These are phyloP conservation scores for Periglandula ipomoeae DNA, from an alignment of 2,329 filamentous ascomycete species.

Conservation along the genomic window DNA sequence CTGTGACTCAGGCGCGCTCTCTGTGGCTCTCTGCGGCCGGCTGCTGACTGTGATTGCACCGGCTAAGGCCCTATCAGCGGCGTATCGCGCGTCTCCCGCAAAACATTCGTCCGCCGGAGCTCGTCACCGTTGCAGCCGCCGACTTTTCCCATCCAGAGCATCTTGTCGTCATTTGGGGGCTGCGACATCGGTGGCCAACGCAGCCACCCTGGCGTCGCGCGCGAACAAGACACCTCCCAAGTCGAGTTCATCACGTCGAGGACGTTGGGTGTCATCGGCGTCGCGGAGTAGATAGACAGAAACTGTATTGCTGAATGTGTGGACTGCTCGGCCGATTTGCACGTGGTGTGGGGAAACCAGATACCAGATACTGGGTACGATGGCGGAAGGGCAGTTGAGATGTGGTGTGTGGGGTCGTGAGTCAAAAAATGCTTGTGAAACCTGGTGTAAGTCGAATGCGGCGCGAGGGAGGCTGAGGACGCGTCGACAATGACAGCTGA, in stretches of 20 bases:
- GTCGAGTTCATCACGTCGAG: too few species aligned
- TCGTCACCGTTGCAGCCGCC: neutral
- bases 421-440: constrained; percentile 3
- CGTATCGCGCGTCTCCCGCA: neutral
- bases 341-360: too few species aligned
- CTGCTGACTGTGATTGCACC: neutral
- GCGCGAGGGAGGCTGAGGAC: neutral
- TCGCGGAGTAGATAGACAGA: too few species aligned
- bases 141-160: constrained; percentile 1
- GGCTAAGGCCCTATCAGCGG: neutral
- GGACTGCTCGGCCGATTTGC: neutral
- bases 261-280: too few species aligned
- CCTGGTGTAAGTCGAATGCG: neutral
- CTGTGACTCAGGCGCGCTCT: neutral
- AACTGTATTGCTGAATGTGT: neutral
- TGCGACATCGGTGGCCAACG: constrained; percentile 2
- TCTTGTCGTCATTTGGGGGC: constrained; percentile 2
- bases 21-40: neutral
- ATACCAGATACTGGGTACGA: too few species aligned
- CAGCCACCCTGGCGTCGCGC: neutral
- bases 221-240: too few species aligned
- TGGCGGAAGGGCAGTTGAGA: neutral
- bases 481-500: neutral
- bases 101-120: neutral
- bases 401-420: constrained; percentile 1